Base-by-base conservation (phyloP, 495 filamentous ascomycete species). In the Lophium mytilinum region DNA sequence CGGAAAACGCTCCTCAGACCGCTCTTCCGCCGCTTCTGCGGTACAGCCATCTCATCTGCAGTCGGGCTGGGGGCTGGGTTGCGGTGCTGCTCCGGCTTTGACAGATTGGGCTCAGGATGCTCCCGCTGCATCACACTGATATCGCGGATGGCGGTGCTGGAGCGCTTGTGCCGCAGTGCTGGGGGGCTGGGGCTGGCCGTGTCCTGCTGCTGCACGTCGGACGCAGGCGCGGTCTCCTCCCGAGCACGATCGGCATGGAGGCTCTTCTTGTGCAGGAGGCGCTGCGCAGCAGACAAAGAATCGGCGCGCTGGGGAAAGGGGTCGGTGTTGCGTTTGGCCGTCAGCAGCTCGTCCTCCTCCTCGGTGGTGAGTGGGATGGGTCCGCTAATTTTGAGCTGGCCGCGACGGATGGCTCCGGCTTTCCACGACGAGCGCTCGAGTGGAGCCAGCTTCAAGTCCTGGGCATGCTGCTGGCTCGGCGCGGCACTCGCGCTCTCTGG, bases 331-430 rank as follows among this genome's bases (percentile, higher is more conserved):
- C 46, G 46, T 41, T 58, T 65, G 37, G 59, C 58, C 35, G 57
- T 41, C 42, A 52, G 56, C 24, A 40, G 51, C 24, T 48, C 36
- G 34, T 65, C 54, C 17, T 61, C 62, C 19, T 61, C 62, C 0
- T 65, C 62, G 45, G 58, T 58, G 6, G 62, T 61, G 36, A 61
- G 60, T 1, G 68, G 68, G 37, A 70, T 61, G n/a, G 68, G 68
- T 2, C 59, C 58, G 40, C 61, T 65, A 39, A 70, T 70, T 51
- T 69, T 68, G 21, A 70, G 40, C 14, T 65, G 59, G 0, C 68
- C 68, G 9, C 67, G 57, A 11, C 68, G 64, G 43, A 70, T 68
- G n/a, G 68, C 68, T 48, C 62, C 63, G 4, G 63, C 67, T 30
- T 62, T 66, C 61, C 55, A 66, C 46, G 50, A 58, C 9, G 55